Base-by-base conservation (phyloP, 306 rosid genomes). In the Quercus alba region DNA sequence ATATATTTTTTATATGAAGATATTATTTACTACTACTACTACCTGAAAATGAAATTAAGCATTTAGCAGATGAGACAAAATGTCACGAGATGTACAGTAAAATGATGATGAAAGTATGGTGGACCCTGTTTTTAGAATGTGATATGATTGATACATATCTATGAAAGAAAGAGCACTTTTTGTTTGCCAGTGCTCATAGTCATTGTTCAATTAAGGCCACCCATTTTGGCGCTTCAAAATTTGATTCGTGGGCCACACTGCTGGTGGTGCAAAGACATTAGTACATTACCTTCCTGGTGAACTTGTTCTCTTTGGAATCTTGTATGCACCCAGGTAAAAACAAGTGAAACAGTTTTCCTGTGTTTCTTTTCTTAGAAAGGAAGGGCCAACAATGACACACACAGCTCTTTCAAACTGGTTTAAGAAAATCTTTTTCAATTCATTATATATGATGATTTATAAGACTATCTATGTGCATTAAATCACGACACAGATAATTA, bases 91-190 rank as follows among this genome's bases (percentile, higher is more conserved):
- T 64, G 11, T 33, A 41, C 46, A 41, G 46, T 41, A 66, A 30
- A 30, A 66, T 61, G 2, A 66, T 67, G 54, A 4, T 67, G 25
- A 6, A 9, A 6, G 76, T 9, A 25, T 28, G 28, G 54, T 71
- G 78, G 77, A n/a, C 58, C 75, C 62, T 52, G n/a, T 11, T 11
- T 28, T 3, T 25, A 14, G 49, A 21, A 49, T 30, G 54, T 49
- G 49, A 81, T 70, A 23, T 25, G 61, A 61, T 70, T 58, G 81
- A 56, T 26, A 9, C 13, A 21, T 52, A 57, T 63, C 61, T 25
- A 75, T 79, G 63, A 73, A 77, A 78, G 63, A 73, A 74, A 78
- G 58, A 54, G 31, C 72, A 51, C 55, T 66, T 70, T 57, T 46
- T 69, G 59, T 66, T 33, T 44, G 64, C 58, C 83, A 72, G 33